Conservation (phyloP, 306 rosid species). For the Echinosophora koreensis region DNA sequence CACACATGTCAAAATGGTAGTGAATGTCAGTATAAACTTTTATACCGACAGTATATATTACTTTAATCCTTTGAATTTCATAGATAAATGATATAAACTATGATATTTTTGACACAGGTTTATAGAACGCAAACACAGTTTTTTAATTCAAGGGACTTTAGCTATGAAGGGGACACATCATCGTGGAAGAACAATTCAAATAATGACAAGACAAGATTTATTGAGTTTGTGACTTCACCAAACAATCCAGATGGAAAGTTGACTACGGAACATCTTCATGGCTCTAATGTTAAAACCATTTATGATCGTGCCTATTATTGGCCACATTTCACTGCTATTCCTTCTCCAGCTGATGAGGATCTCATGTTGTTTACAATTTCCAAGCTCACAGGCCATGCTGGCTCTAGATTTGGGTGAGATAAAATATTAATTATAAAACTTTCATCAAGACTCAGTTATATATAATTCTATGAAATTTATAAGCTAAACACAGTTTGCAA, state of each 20-base stretch:
- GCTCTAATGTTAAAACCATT: slow-evolving; percentile 49
- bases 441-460: not conserved
- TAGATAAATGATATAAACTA: not conserved
- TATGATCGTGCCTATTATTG: slow-evolving; percentile 62
- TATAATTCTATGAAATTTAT: not conserved
- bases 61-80: no score
- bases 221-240: slow-evolving; percentile 74
- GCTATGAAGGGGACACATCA: slow-evolving; percentile 57
- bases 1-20: no score
- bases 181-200: slow-evolving; percentile 44
- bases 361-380: slow-evolving; percentile 59
- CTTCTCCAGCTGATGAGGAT: slow-evolving; percentile 61
- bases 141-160: slow-evolving; percentile 44
- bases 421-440: not conserved
- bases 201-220: not conserved
- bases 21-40: no score
- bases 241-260: slow-evolving; percentile 70
- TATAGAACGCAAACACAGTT: slow-evolving; percentile 52
- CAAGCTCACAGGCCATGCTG: slow-evolving; percentile 70
- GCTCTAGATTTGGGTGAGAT: slow-evolving; percentile 58
- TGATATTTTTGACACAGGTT: slow-evolving; percentile 18
- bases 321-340: slow-evolving; percentile 69
- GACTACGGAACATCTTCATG: slow-evolving; percentile 40
- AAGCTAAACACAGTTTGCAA: no score
- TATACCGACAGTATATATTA: no score